Percentiles rank a stretch among this genome's conserved stretches.
These are phyloP conservation scores for Penicillium steckii DNA, from an alignment of 495 filamentous ascomycete genomes.

Conservation along the genomic window DNA sequence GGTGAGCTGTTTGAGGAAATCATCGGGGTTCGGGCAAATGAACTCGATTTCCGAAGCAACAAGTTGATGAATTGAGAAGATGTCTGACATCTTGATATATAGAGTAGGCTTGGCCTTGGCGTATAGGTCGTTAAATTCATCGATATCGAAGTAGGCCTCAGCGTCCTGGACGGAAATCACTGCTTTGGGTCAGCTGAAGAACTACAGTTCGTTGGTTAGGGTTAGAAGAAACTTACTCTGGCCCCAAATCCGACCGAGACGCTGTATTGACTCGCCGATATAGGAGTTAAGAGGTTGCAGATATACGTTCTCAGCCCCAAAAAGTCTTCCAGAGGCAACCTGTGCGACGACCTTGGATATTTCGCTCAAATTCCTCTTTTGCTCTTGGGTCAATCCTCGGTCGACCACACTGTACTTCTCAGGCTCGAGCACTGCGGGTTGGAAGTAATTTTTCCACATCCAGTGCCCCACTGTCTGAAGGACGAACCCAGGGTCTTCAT, in stretches of 20 bases:
- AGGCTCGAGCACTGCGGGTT: constrained; percentile 80
- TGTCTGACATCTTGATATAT: constrained; percentile 97
- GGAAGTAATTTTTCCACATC: constrained; percentile 92
- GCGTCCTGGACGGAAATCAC: constrained; percentile 83
- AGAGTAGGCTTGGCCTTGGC: constrained; percentile 92
- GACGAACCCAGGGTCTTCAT: constrained; percentile 73
- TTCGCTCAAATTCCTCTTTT: constrained; percentile 89
- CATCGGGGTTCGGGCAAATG: constrained; percentile 77
- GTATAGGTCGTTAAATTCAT: constrained; percentile 97
- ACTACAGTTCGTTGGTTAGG: neutral
- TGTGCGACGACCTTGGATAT: constrained; percentile 90
- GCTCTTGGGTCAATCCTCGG: constrained; percentile 79
- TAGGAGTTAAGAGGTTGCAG: constrained; percentile 92
- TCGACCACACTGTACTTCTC: constrained; percentile 90
- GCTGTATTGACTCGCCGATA: constrained; percentile 78
- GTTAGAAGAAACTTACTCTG: constrained; percentile 46
- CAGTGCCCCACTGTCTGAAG: constrained; percentile 85
- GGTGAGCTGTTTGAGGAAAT: constrained; percentile 86
- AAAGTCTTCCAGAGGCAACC: constrained; percentile 78
- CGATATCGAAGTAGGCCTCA: constrained; percentile 93
- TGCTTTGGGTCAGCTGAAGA: constrained; percentile 32
- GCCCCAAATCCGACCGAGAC: constrained; percentile 73
- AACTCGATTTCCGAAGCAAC: constrained; percentile 72
- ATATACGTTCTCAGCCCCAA: constrained; percentile 92
- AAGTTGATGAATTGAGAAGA: constrained; percentile 93